phyloP scores from a whole-genome alignment of 306 rosid species.

The Rosa rugosa region DNA sequence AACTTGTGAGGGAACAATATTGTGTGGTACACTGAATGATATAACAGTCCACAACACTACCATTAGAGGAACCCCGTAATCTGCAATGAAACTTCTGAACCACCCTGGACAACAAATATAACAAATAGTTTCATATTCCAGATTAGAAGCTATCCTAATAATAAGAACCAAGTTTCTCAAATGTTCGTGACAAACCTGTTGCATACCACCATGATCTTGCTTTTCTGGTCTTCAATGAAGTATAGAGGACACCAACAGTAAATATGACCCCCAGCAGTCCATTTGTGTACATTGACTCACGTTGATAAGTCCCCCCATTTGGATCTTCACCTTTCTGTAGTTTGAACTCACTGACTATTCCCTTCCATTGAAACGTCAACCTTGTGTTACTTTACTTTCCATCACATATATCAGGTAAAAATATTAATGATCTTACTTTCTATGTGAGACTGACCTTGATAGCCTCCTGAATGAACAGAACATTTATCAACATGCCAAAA shows the following conservation, averaged over 20 bases:
- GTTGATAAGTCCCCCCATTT: constrained; percentile 40
- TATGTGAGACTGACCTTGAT: constrained; percentile 53
- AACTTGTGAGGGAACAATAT: constrained; percentile 66
- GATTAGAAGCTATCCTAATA: not conserved
- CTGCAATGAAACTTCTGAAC: constrained; percentile 71
- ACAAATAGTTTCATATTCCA: constrained; percentile 10
- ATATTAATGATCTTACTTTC: not conserved
- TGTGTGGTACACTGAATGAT: constrained; percentile 55
- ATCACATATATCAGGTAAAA: not conserved
- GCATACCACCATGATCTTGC: constrained; percentile 88
- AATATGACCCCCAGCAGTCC: constrained; percentile 76
- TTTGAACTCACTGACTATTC: constrained; percentile 64
- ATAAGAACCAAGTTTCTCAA: not conserved
- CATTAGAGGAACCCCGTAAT: constrained; percentile 86
- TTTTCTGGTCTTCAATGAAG: constrained; percentile 72
- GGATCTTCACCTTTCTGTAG: constrained; percentile 54
- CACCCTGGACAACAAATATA: constrained; percentile 40
- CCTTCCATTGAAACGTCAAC: constrained; percentile 39
- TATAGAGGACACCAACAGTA: constrained; percentile 68
- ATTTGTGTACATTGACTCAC: constrained; percentile 68
- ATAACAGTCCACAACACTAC: constrained; percentile 71
- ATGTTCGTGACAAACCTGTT: constrained; percentile 55
- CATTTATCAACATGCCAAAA: constrained; percentile 82
- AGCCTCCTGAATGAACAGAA: constrained; percentile 85
- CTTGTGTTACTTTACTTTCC: not conserved